phyloP scores from a whole-genome alignment of 2,329 filamentous ascomycete genomes.

The Metarhizium robertsii region DNA sequence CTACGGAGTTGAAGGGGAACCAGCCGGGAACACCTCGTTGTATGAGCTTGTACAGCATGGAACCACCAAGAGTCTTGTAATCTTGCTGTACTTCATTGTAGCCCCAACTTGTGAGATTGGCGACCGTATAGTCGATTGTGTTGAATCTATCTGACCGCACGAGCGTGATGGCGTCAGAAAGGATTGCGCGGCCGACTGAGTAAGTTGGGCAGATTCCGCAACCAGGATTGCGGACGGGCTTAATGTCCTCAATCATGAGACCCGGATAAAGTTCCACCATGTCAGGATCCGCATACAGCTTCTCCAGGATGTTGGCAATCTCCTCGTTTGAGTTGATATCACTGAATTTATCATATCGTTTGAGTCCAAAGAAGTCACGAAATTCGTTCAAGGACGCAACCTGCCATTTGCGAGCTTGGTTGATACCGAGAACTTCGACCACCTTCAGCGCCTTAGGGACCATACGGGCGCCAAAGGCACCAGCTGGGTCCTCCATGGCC shows the following conservation, averaged over 20 bases:
- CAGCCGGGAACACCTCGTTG: slow-evolving; percentile 34
- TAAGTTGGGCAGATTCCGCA: slow-evolving; percentile 43
- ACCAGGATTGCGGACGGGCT: slow-evolving; percentile 39
- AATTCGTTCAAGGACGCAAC: slow-evolving; percentile 56
- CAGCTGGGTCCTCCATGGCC: slow-evolving; percentile 52
- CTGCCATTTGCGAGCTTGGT: slow-evolving; percentile 52
- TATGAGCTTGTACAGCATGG: slow-evolving; percentile 36
- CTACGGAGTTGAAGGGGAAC: slow-evolving; percentile 30
- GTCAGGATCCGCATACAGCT: slow-evolving; percentile 54
- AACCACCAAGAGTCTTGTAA: slow-evolving; percentile 28
- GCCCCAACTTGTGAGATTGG: slow-evolving; percentile 34
- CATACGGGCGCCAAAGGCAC: slow-evolving; percentile 48
- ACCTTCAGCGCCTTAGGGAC: slow-evolving; percentile 48
- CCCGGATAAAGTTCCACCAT: slow-evolving; percentile 63
- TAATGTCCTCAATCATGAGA: slow-evolving; percentile 50
- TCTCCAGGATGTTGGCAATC: slow-evolving; percentile 45
- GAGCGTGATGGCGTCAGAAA: slow-evolving; percentile 50
- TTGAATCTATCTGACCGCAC: slow-evolving; percentile 52
- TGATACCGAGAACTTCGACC: slow-evolving; percentile 54
- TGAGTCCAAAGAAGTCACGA: slow-evolving; percentile 51
- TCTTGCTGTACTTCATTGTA: slow-evolving; percentile 23
- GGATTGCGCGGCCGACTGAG: slow-evolving; percentile 44
- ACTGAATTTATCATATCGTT: slow-evolving; percentile 44
- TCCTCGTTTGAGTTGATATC: slow-evolving; percentile 49
- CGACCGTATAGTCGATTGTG: slow-evolving; percentile 36